Evolutionary conservation across 1,284 basidiomycete genomes (phyloP), one percentile per base, ranked within the genome.

Genomic region (Apiotrichum sp.): DNA sequence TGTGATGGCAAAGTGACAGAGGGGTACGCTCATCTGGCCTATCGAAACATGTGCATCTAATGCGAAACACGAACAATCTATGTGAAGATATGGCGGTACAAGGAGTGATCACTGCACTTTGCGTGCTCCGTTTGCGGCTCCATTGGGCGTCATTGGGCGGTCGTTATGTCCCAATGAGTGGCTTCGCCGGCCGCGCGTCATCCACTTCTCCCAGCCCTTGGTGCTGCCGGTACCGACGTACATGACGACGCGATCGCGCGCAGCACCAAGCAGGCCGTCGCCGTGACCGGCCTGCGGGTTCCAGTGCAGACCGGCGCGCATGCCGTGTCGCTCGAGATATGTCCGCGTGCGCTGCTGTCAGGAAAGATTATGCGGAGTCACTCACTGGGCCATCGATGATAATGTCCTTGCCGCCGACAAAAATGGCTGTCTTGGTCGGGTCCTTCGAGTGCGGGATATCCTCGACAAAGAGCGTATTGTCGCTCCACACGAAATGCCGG

Each of bases 381-480:
- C 80, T 57, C 59, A 88, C 86, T 65, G 81, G 75, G 4, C 88
- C 82, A 66, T 88, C 82, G 47, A 93, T 76, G 64, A 96, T 89
- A 31, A 80, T 80, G 64, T 95, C 92, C 62, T 84, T 81, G 1
- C 86, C 88, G 29, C 89, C 88, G 13, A 95, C 78, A 62, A 93
- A 80, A 70, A 89, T 86, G 52, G 86, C 71, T 4, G 77, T 75
- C 54, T 67, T 67, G 9, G 57, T 54, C 65, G 13, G 82, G 79
- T 74, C 83, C 80, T 53, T 76, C 11, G 85, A 84, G 65, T 87
- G 80, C 0, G 89, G 89, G 44, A 93, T 91, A 65, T 93, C 88
- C 72, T 91, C 88, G 59, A 84, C 87, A 83, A 87, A 93, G 11
- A 95, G 79, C 6, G 88, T 86, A 69, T 95, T 95, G n/a, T 86